phyloP scores from a whole-genome alignment of 139 green algal genomes.

The Chlamydomonas applanata region DNA sequence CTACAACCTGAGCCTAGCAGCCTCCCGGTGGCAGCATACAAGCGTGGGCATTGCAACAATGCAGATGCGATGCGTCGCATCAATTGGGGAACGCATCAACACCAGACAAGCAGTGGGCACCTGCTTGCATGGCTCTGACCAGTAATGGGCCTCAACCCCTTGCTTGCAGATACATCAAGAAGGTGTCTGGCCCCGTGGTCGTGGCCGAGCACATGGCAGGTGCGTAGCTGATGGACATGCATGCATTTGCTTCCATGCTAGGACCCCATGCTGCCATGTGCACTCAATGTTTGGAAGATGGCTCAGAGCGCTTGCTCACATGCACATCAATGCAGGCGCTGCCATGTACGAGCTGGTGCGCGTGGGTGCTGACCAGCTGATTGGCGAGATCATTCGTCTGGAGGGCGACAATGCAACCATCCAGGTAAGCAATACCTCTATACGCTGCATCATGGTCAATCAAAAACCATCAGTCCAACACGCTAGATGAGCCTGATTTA shows the following conservation, averaged over 20 bases:
- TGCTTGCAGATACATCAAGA: constrained; percentile 67
- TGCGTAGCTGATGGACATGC: background rate
- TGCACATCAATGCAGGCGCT: constrained; percentile 38
- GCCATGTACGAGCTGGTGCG: constrained; percentile 99
- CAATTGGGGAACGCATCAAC: background rate
- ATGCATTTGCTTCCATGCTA: constrained; percentile 5
- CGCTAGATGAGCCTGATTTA: background rate
- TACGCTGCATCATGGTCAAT: background rate
- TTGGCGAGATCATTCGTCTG: constrained; percentile 98
- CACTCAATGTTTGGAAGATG: no score
- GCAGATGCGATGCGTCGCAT: background rate
- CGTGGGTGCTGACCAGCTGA: constrained; percentile 91
- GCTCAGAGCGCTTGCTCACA: background rate
- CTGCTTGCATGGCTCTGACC: no score
- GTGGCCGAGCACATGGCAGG: constrained; percentile 92
- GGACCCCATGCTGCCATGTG: no score
- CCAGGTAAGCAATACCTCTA: constrained; percentile 59
- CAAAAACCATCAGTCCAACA: background rate
- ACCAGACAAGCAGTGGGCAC: background rate
- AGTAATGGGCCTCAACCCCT: background rate
- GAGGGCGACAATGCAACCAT: constrained; percentile 97
- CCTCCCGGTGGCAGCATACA: no score
- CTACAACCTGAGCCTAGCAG: no score
- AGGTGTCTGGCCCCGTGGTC: constrained; percentile 95
- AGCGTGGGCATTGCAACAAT: no score